Evolutionary conservation across 1,284 basidiomycete genomes (phyloP).

Genomic region (Stereum hirsutum): DNA sequence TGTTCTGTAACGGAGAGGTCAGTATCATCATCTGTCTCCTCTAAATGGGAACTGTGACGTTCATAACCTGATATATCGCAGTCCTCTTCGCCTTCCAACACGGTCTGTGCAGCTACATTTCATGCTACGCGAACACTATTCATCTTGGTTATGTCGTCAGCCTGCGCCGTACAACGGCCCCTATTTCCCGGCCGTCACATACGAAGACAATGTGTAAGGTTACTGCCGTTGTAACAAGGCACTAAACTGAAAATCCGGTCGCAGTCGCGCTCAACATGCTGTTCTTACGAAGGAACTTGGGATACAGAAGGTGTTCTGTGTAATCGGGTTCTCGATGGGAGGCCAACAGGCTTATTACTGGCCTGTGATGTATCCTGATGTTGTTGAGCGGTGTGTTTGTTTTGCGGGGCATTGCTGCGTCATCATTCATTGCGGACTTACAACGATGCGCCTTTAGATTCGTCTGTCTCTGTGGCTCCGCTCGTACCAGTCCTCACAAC

Average conservation of each 20-base stretch:
- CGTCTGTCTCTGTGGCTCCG: conserved; percentile 46
- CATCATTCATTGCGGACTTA: not conserved
- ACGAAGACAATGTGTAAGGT: conserved; percentile 52
- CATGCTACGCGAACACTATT: conserved; percentile 1
- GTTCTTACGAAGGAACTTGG: conserved; percentile 41
- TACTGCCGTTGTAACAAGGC: not conserved
- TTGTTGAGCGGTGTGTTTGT: conserved; percentile 34
- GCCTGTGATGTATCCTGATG: conserved; percentile 50
- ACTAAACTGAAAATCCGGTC: conserved; percentile 1
- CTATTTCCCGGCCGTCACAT: conserved; percentile 31
- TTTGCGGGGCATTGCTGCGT: not conserved
- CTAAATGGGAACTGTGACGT: too few relatives aligned
- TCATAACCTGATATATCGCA: too few relatives aligned
- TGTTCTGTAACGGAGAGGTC: conserved; percentile 54
- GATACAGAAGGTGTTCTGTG: conserved; percentile 38
- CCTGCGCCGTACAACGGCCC: conserved; percentile 30
- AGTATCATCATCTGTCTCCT: not conserved
- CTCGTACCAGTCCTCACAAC: conserved; percentile 53
- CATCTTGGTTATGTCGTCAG: conserved; percentile 14
- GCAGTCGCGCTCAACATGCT: conserved; percentile 44
- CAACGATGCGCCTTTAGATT: conserved; percentile 27
- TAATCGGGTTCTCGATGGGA: conserved; percentile 56
- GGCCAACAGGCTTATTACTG: conserved; percentile 44
- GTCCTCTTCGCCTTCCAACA: conserved; percentile 59
- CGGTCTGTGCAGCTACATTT: conserved; percentile 22